Percentiles rank a stretch among this genome's conserved stretches.
These are phyloP conservation scores for Sicyos baderoa DNA, from an alignment of 306 rosid genomes.

Conservation along the genomic window DNA sequence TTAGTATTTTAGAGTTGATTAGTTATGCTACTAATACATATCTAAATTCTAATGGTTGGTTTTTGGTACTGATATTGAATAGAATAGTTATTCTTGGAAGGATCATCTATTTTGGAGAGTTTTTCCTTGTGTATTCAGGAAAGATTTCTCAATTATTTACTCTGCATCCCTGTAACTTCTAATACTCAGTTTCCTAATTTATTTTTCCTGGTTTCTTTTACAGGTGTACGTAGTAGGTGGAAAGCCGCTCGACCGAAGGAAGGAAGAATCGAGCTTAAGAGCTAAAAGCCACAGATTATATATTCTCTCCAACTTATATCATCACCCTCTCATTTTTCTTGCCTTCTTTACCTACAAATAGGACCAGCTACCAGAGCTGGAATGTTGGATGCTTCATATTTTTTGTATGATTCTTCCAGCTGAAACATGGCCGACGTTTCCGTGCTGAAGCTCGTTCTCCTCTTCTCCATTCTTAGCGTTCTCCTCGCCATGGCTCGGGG, in stretches of 20 bases:
- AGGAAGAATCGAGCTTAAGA: not conserved
- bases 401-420: constrained; percentile 28
- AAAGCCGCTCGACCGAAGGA: too few species aligned
- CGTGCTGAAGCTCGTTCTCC: constrained; percentile 35
- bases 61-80: not conserved
- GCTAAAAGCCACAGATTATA: constrained; percentile 22
- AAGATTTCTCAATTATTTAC: not conserved
- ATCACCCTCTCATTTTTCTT: constrained; percentile 22
- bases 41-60: not conserved
- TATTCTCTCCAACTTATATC: constrained; percentile 26
- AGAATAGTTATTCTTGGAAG: not conserved
- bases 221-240: too few species aligned
- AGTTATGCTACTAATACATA: not conserved
- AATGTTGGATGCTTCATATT: constrained; percentile 22
- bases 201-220: too few species aligned
- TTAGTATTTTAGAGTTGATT: not conserved
- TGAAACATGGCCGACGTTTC: constrained; percentile 44
- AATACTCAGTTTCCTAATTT: constrained; percentile 2
- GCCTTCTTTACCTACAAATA: constrained; percentile 21
- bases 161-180: not conserved
- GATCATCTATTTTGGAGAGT: not conserved
- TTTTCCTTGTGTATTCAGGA: not conserved
- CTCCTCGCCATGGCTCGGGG: constrained; percentile 34
- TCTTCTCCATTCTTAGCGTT: constrained; percentile 30
- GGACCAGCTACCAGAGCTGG: constrained; percentile 7